Evolutionary conservation across 495 filamentous ascomycete genomes (phyloP).

Genomic region (Lasiosphaeria hispida): DNA sequence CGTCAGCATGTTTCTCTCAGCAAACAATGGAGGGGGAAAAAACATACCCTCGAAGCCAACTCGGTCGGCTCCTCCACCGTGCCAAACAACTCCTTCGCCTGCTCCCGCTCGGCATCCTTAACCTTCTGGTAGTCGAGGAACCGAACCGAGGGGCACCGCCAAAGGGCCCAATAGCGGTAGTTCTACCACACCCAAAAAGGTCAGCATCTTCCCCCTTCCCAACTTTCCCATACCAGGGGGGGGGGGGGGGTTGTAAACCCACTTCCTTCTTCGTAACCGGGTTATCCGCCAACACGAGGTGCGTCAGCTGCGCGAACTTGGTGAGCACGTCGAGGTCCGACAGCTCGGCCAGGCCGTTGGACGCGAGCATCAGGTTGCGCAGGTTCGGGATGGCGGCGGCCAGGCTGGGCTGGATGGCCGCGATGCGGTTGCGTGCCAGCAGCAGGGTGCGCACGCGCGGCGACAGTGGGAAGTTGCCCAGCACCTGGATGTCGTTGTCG

Average conservation of each 20-base stretch:
- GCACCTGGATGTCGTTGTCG: constrained; percentile 89
- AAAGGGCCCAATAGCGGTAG: constrained; percentile 90
- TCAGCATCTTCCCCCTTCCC: constrained; percentile 9
- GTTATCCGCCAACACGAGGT: constrained; percentile 80
- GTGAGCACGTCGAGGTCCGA: constrained; percentile 84
- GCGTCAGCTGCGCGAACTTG: constrained; percentile 66
- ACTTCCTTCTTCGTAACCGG: constrained; percentile 92
- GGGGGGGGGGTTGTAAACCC: too few species aligned
- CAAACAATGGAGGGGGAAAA: not conserved
- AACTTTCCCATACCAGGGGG: not conserved
- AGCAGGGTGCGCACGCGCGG: constrained; percentile 84
- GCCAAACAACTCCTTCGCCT: constrained; percentile 79
- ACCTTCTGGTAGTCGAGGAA: constrained; percentile 95
- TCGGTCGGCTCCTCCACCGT: constrained; percentile 70
- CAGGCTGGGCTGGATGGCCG: constrained; percentile 71
- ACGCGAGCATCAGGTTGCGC: constrained; percentile 70
- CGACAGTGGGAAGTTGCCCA: constrained; percentile 92
- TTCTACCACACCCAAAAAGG: constrained; percentile 55
- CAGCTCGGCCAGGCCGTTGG: constrained; percentile 73
- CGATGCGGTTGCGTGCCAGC: constrained; percentile 83
- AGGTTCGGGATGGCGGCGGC: constrained; percentile 74
- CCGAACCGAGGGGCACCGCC: constrained; percentile 76
- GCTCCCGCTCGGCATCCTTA: constrained; percentile 74
- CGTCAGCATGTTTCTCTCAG: not conserved
- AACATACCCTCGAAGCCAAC: constrained; percentile 59